phyloP scores from a whole-genome alignment of 495 filamentous ascomycete genomes.

The Clohesyomyces aquaticus region DNA sequence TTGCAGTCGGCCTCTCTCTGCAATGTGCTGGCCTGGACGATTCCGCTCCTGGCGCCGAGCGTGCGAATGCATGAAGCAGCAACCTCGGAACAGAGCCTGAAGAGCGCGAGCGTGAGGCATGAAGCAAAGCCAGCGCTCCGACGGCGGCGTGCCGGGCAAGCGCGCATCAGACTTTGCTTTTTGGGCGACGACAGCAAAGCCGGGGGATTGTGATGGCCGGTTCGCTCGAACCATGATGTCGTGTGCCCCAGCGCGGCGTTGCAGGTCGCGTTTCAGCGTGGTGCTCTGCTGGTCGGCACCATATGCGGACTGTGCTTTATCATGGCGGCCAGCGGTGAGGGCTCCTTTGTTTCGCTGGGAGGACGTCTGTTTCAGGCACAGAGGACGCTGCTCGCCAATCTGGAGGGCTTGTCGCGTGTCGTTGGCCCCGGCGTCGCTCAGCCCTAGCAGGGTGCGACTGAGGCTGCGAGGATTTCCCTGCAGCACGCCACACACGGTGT shows the following conservation, averaged over 20 bases:
- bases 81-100: too few species aligned
- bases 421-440: slow-evolving; percentile 8
- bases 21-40: too few species aligned
- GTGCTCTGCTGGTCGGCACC: too few species aligned
- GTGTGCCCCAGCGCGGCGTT: slow-evolving; percentile 1
- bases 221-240: slow-evolving; percentile 3
- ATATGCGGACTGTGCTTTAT: not conserved
- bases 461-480: slow-evolving; percentile 16
- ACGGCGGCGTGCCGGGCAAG: not conserved
- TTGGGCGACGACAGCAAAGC: not conserved
- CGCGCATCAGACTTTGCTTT: slow-evolving; percentile 8
- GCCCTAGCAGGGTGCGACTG: slow-evolving; percentile 11
- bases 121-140: slow-evolving; percentile 7
- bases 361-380: slow-evolving; percentile 25
- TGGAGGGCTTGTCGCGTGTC: slow-evolving; percentile 2
- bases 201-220: not conserved
- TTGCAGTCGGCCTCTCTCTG: too few species aligned
- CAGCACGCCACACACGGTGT: not conserved
- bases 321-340: slow-evolving; percentile 5
- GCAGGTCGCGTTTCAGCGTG: slow-evolving; percentile 17
- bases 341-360: slow-evolving; percentile 27
- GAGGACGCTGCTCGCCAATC: slow-evolving; percentile 28
- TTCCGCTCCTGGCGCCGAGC: too few species aligned
- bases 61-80: not conserved
- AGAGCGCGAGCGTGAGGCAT: not conserved